Evolutionary conservation across 2,329 filamentous ascomycete species (phyloP).

Genomic region (Fusarium sp.): DNA sequence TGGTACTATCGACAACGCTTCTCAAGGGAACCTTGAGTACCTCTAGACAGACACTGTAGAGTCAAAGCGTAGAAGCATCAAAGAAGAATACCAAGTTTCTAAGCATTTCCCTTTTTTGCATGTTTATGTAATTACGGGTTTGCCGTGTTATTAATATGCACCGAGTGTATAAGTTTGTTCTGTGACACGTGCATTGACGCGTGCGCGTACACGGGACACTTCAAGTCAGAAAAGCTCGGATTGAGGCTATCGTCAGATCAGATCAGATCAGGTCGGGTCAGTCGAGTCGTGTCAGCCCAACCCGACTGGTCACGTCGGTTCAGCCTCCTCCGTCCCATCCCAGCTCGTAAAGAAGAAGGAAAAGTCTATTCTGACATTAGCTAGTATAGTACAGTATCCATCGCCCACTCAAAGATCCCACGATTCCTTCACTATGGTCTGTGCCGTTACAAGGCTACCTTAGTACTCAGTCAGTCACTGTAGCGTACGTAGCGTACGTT

Average conservation of each 20-base stretch:
- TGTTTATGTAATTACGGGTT: conserved; percentile 23
- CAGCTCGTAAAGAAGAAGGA: background rate
- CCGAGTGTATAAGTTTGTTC: conserved; percentile 6
- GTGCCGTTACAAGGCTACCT: conserved; percentile 7
- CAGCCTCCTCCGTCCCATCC: background rate
- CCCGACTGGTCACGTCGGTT: background rate
- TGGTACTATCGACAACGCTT: background rate
- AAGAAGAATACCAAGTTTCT: conserved; percentile 17
- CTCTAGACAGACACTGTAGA: background rate
- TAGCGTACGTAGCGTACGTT: background rate
- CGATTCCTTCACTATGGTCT: conserved; percentile 5
- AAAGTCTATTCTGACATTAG: background rate
- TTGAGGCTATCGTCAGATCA: conserved; percentile 33
- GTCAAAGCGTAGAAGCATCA: conserved; percentile 21
- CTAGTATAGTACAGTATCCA: background rate
- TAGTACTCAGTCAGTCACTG: conserved; percentile 3
- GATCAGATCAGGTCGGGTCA: conserved; percentile 2
- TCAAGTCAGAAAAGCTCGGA: background rate
- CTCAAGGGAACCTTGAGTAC: background rate
- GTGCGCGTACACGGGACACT: background rate
- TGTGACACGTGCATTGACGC: conserved; percentile 13
- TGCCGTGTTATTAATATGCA: conserved; percentile 8
- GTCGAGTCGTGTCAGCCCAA: background rate
- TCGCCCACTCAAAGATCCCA: background rate
- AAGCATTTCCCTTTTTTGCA: conserved; percentile 1